Conservation (phyloP, 2,329 filamentous ascomycete genomes). For the Phyllosticta citrichinensis region DNA sequence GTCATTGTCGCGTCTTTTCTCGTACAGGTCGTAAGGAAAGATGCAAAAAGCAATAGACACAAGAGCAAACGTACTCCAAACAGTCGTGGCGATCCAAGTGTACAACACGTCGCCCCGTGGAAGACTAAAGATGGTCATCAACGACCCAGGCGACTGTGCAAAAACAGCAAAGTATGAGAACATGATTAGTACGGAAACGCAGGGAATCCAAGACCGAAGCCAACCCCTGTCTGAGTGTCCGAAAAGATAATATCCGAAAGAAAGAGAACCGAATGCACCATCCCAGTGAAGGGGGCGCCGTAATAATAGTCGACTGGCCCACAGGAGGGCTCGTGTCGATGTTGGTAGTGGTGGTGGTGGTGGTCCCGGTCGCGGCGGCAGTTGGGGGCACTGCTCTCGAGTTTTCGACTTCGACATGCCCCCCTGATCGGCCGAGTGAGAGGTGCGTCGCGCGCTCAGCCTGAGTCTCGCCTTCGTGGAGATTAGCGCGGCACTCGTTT, state of each 20-base stretch:
- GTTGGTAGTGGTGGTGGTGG: neutral
- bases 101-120: neutral
- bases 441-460: too few species aligned
- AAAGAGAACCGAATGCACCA: neutral
- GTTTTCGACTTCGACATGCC: too few species aligned
- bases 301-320: neutral
- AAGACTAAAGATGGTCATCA: neutral
- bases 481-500: too few species aligned
- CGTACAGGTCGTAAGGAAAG: neutral
- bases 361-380: neutral
- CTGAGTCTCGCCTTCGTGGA: too few species aligned
- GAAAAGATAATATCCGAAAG: conserved; percentile 1
- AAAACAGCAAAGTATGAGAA: conserved; percentile 3
- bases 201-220: neutral
- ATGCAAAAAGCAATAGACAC: neutral
- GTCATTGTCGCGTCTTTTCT: neutral
- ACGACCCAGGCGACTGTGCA: neutral
- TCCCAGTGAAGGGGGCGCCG: neutral
- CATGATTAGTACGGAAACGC: conserved; percentile 4
- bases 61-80: neutral
- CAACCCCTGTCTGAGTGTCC: conserved; percentile 5
- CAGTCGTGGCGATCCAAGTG: neutral
- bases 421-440: too few species aligned
- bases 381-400: too few species aligned
- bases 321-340: too few species aligned